These are phyloP conservation scores for Globisporangium polare DNA, from an alignment of 352 stramenopile genomes.

Conservation along the genomic window DNA sequence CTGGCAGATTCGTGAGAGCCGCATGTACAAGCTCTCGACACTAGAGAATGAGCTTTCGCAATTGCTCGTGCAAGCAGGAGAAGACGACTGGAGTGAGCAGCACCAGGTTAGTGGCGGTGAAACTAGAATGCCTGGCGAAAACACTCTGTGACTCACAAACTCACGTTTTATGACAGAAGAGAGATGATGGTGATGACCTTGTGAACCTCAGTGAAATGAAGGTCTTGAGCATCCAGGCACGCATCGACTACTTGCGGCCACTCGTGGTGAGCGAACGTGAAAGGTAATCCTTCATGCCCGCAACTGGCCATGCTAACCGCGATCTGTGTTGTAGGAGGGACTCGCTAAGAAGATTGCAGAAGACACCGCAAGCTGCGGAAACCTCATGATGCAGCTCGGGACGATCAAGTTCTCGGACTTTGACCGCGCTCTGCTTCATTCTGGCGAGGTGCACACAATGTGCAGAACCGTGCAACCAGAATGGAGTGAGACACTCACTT, in stretches of 20 bases:
- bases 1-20: conserved; percentile 10
- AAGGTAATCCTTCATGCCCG: not conserved
- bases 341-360: conserved; percentile 6
- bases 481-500: not conserved
- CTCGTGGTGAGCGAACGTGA: conserved; percentile 3
- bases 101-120: not conserved
- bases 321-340: conserved; percentile 1
- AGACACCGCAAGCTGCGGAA: conserved; percentile 4
- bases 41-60: conserved; percentile 5
- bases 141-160: not conserved
- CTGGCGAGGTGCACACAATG: conserved; percentile 6
- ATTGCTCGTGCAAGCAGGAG: not conserved
- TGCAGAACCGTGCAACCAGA: not conserved
- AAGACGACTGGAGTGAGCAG: not conserved
- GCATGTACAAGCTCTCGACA: not conserved
- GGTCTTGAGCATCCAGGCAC: conserved; percentile 2
- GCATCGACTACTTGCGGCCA: conserved; percentile 6
- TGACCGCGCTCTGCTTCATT: conserved; percentile 13
- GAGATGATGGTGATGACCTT: not conserved
- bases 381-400: conserved; percentile 12
- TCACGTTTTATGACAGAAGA: not conserved
- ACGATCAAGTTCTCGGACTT: conserved; percentile 17
- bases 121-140: not conserved
- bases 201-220: conserved; percentile 15
- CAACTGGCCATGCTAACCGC: not conserved